Conservation (phyloP, 805 yeast species). For the Yamadazyma endophytica region DNA sequence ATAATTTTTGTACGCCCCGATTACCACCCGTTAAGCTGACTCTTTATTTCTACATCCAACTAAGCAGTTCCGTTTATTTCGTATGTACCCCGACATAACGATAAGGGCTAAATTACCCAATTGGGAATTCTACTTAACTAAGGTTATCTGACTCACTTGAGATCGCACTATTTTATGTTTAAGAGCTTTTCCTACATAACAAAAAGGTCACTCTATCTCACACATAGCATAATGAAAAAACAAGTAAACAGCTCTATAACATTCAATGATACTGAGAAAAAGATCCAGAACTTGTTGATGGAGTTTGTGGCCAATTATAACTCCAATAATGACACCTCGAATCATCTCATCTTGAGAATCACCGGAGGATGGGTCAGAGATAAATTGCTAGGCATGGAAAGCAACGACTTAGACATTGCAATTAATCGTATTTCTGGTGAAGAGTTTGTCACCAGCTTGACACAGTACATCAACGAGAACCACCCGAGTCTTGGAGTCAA, state of each 20-base stretch:
- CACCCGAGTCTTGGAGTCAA: constrained; percentile 18
- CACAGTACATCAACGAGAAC: constrained; percentile 39
- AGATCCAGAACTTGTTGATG: constrained; percentile 36
- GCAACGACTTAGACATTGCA: constrained; percentile 91
- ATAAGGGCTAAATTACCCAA: no score
- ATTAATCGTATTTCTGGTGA: constrained; percentile 82
- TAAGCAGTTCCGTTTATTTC: no score
- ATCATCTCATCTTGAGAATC: constrained; percentile 57
- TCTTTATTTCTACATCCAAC: no score
- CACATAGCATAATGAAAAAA: no score
- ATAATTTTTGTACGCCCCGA: no score
- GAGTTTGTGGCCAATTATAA: constrained; percentile 40
- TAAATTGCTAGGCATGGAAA: constrained; percentile 72
- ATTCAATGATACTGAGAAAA: constrained; percentile 39
- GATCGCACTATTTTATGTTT: no score
- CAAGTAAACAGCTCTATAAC: constrained; percentile 16
- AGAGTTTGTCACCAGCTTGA: constrained; percentile 68
- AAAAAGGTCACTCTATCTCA: no score
- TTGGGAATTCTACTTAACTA: no score
- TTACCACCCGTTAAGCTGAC: no score
- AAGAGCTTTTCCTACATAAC: no score
- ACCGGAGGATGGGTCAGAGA: constrained; percentile 99
- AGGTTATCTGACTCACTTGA: no score
- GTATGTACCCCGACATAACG: no score
- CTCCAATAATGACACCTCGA: constrained; percentile 8